These are phyloP conservation scores for Suillus decipiens DNA, from an alignment of 768 basidiomycete species.

Conservation along the genomic window DNA sequence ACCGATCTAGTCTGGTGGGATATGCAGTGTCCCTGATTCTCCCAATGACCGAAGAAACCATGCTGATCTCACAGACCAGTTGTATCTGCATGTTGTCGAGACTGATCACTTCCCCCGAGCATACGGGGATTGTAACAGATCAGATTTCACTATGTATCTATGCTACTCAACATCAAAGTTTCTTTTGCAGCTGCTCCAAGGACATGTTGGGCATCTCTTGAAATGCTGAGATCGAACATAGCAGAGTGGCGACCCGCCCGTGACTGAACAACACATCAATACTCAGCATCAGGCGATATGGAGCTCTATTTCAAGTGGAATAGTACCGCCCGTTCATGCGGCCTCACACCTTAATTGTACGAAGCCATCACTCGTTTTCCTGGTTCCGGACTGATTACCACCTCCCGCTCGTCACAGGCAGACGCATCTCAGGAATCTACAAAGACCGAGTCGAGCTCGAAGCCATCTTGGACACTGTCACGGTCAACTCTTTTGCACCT, in stretches of 20 bases:
- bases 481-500: neutral
- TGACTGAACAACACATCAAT: neutral
- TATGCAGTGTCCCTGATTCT: neutral
- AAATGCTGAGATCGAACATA: neutral
- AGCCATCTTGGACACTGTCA: neutral
- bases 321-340: neutral
- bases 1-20: neutral
- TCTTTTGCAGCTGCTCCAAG: neutral
- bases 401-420: neutral
- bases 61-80: neutral
- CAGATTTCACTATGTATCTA: neutral
- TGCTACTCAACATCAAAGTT: neutral
- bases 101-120: neutral
- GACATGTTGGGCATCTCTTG: neutral
- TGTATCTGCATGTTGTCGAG: neutral
- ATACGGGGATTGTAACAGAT: neutral
- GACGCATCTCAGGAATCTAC: neutral
- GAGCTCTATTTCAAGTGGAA: neutral
- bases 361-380: neutral
- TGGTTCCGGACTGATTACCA: neutral
- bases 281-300: neutral
- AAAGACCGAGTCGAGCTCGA: too few relatives aligned
- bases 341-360: neutral
- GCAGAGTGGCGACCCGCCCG: neutral
- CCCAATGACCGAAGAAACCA: neutral